Conservation (phyloP, 768 basidiomycete species). For the Boletus tomentosulus region DNA sequence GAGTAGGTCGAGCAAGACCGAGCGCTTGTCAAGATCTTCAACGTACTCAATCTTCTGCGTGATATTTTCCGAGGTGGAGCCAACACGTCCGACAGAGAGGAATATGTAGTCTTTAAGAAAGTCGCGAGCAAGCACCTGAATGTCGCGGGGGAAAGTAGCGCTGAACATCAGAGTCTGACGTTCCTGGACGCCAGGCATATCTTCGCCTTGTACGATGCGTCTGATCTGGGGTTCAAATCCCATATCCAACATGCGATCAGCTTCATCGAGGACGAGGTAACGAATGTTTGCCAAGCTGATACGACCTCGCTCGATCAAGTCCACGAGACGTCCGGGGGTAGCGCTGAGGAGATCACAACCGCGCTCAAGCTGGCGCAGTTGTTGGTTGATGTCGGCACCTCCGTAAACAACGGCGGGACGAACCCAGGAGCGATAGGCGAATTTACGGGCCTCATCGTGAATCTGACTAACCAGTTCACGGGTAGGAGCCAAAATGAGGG, state of each 20-base stretch:
- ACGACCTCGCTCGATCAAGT: constrained; percentile 95
- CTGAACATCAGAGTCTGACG: constrained; percentile 99
- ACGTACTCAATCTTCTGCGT: constrained; percentile 99
- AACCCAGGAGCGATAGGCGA: constrained; percentile 99
- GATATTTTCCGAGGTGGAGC: constrained; percentile 98
- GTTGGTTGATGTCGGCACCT: constrained; percentile 95
- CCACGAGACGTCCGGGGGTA: constrained; percentile 96
- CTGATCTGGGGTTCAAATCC: constrained; percentile 99
- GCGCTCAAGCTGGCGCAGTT: constrained; percentile 90
- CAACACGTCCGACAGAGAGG: constrained; percentile 97
- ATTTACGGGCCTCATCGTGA: constrained; percentile 98
- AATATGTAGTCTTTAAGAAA: constrained; percentile 99
- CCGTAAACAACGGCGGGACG: constrained; percentile 98
- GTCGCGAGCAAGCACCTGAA: constrained; percentile 93
- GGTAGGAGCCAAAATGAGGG: constrained; percentile 96
- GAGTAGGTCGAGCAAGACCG: constrained; percentile 91
- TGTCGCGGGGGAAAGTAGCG: constrained; percentile 98
- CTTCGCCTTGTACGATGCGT: constrained; percentile 95
- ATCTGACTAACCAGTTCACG: constrained; percentile 99
- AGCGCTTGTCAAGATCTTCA: constrained; percentile 95
- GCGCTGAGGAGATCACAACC: constrained; percentile 97
- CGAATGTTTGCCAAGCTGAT: constrained; percentile 96
- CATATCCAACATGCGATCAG: constrained; percentile 99
- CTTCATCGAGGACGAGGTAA: constrained; percentile 98
- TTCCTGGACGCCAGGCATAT: constrained; percentile 91